Conservation (phyloP, 257 asterid species). For the Solanum phureja region DNA sequence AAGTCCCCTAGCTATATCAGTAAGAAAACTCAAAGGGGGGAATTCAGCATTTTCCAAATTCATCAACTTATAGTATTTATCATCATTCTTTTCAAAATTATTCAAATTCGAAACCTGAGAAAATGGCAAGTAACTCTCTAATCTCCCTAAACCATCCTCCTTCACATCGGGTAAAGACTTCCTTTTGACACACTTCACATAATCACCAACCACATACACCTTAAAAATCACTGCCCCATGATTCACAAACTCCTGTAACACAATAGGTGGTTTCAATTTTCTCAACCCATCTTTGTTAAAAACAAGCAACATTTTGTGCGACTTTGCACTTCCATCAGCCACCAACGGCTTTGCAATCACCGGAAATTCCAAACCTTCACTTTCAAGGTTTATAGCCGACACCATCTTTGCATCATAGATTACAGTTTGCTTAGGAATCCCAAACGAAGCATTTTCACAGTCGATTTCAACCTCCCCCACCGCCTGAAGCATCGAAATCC, state of each 20-base stretch:
- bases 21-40: slow-evolving; percentile 53
- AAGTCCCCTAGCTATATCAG: slow-evolving; percentile 50
- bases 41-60: slow-evolving; percentile 48
- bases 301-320: slow-evolving; percentile 61
- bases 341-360: slow-evolving; percentile 65
- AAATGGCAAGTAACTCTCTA: slow-evolving; percentile 39
- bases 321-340: slow-evolving; percentile 66
- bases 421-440: slow-evolving; percentile 54
- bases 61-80: slow-evolving; percentile 37
- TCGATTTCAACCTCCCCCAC: slow-evolving; percentile 31
- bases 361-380: slow-evolving; percentile 45
- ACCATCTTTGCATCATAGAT: slow-evolving; percentile 30
- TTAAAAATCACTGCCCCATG: slow-evolving; percentile 69
- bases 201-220: slow-evolving; percentile 72
- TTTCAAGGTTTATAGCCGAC: slow-evolving; percentile 23
- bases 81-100: slow-evolving; percentile 29
- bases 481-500: slow-evolving; percentile 62
- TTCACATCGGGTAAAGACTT: slow-evolving; percentile 54
- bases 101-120: slow-evolving; percentile 53
- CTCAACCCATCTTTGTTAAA: slow-evolving; percentile 44
- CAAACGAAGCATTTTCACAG: slow-evolving; percentile 31
- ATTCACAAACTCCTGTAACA: slow-evolving; percentile 62
- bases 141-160: slow-evolving; percentile 37
- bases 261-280: slow-evolving; percentile 62
- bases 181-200: slow-evolving; percentile 60